Percentiles rank a stretch among this genome's conserved stretches.
Evolutionary conservation across 164 flowering plant genomes (phyloP).

Genomic region (Euptelea pleiosperma): DNA sequence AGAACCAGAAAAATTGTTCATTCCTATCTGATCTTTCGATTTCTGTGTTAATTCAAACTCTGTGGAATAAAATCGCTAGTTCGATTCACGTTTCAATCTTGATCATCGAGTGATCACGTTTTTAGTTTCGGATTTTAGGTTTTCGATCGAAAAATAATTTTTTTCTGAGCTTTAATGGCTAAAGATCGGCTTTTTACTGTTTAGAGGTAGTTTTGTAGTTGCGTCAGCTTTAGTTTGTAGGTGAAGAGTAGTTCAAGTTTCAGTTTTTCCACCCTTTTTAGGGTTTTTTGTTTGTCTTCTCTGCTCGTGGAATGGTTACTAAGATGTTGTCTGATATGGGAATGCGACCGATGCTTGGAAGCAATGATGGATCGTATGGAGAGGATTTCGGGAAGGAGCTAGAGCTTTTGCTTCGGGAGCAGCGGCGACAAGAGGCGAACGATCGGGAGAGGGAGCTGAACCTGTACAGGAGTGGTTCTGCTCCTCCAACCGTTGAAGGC

Average conservation of each 20-base stretch:
- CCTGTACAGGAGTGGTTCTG: conserved; percentile 71
- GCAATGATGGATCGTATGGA: conserved; percentile 30
- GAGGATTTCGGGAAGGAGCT: conserved; percentile 50
- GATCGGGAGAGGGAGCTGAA: conserved; percentile 64
- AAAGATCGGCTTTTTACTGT: conserved; percentile 11
- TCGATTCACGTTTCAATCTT: neutral
- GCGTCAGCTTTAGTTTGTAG: neutral
- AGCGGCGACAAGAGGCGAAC: conserved; percentile 34
- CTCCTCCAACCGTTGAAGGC: conserved; percentile 90
- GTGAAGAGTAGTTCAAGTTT: conserved; percentile 7
- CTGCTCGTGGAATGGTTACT: conserved; percentile 5
- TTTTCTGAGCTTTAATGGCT: conserved; percentile 3
- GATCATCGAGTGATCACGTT: conserved; percentile 12
- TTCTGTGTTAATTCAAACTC: conserved; percentile 4
- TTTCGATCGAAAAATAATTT: neutral
- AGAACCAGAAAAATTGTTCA: neutral
- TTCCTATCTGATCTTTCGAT: conserved; percentile 5
- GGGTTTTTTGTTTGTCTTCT: neutral
- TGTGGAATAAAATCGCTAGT: neutral
- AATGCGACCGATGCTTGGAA: conserved; percentile 44
- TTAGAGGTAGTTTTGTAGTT: neutral
- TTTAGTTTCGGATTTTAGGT: neutral
- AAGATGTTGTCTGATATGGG: conserved; percentile 55
- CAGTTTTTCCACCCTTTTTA: neutral
- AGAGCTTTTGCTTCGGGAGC: conserved; percentile 41